phyloP scores from a whole-genome alignment of 1,284 basidiomycete genomes.

The Malassezia restricta region DNA sequence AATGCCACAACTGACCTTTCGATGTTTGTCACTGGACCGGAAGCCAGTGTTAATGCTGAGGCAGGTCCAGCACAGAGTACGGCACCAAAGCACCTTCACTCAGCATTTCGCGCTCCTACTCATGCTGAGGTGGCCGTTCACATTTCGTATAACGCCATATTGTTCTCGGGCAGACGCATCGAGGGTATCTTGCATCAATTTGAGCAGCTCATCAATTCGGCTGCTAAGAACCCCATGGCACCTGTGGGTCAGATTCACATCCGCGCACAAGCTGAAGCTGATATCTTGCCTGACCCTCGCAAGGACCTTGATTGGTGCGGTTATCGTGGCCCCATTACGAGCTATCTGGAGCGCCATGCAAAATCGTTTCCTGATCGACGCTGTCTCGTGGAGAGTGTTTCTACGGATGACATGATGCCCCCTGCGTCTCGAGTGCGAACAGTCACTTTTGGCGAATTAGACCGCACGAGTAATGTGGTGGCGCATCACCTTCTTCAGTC shows the following conservation, averaged over 20 bases:
- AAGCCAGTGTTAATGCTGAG: slow-evolving; percentile 23
- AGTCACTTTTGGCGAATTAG: slow-evolving; percentile 71
- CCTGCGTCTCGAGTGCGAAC: slow-evolving; percentile 52
- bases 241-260: slow-evolving; percentile 36
- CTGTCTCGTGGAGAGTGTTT: slow-evolving; percentile 55
- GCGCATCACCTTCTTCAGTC: slow-evolving; percentile 77
- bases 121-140: slow-evolving; percentile 59
- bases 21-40: slow-evolving; percentile 51
- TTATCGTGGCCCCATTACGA: slow-evolving; percentile 88
- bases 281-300: slow-evolving; percentile 69
- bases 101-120: slow-evolving; percentile 49
- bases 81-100: slow-evolving; percentile 2
- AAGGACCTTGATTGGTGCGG: slow-evolving; percentile 92
- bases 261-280: slow-evolving; percentile 55
- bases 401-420: slow-evolving; percentile 55
- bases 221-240: slow-evolving; percentile 53
- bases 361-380: slow-evolving; percentile 33
- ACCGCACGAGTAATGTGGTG: slow-evolving; percentile 74
- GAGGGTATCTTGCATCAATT: slow-evolving; percentile 73
- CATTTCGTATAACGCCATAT: slow-evolving; percentile 81
- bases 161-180: slow-evolving; percentile 74
- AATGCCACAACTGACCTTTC: slow-evolving; percentile 83
- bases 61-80: slow-evolving; percentile 3
- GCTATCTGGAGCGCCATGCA: slow-evolving; percentile 48
- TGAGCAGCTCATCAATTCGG: slow-evolving; percentile 60